phyloP scores from a whole-genome alignment of 768 basidiomycete species.

The Galerina marginata region DNA sequence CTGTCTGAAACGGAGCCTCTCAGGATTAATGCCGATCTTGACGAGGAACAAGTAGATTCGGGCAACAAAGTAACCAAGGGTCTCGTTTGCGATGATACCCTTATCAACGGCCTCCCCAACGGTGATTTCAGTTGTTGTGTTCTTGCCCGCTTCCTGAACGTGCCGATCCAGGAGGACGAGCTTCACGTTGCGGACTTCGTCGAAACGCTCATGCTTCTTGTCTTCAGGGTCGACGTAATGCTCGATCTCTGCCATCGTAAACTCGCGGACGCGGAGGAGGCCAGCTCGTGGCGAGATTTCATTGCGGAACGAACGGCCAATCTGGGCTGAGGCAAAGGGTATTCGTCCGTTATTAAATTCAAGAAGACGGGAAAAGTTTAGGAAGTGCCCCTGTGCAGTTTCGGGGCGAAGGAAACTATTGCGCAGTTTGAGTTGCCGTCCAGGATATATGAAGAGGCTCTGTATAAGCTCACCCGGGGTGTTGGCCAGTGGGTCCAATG shows the following conservation, averaged over 20 bases:
- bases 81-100: constrained; percentile 94
- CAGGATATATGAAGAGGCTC: constrained; percentile 16
- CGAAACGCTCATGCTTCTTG: constrained; percentile 87
- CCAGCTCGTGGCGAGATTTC: constrained; percentile 98
- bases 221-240: constrained; percentile 96
- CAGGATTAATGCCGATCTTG: constrained; percentile 88
- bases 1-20: constrained; percentile 89
- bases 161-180: constrained; percentile 82
- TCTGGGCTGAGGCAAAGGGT: constrained; percentile 97
- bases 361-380: constrained; percentile 95
- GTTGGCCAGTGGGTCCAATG: constrained; percentile 96
- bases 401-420: constrained; percentile 92
- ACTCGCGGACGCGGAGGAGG: constrained; percentile 95
- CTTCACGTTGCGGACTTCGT: constrained; percentile 75
- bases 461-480: constrained; percentile 74
- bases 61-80: constrained; percentile 95
- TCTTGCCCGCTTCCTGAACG: constrained; percentile 80
- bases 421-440: constrained; percentile 8
- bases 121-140: constrained; percentile 64
- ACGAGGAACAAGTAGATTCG: constrained; percentile 89
- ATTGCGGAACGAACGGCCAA: constrained; percentile 95
- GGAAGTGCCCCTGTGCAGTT: constrained; percentile 98
- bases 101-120: constrained; percentile 89
- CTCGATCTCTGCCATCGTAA: constrained; percentile 99
- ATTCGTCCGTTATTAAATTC: constrained; percentile 98